Evolutionary conservation across 2,329 filamentous ascomycete genomes (phyloP), one percentile per base, ranked within the genome.

Genomic region (Trichoderma atrobrunneum): DNA sequence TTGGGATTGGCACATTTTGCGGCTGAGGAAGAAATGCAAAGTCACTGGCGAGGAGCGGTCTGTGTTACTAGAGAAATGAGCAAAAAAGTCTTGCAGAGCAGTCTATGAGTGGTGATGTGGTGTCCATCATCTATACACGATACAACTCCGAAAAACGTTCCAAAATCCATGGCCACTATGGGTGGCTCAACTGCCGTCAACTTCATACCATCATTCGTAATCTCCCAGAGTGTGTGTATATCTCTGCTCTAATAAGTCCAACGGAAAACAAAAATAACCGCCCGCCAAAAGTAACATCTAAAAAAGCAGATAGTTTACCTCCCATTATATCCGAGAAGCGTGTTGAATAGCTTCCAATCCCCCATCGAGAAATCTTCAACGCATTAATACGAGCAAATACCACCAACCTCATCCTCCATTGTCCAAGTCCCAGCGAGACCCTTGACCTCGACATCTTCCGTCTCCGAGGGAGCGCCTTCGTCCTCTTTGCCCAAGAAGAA

Each of bases 371-470:
- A 24, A 3, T 10, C 43, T 7, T 3, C 3, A 16, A 4, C 24
- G 0, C 10, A 12, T 70, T 48, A 89, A 73, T 87, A 88, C 71
- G 84, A 83, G 76, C 88, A 90, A 36, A 90, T 87, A 0, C 89
- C 89, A 6, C 89, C 94, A 66, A 90, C 90, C 74, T 89, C 88
- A 72, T 97, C 93, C 77, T 97, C 93, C 78, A 96, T 91, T n/a
- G 90, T 92, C 95, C 95, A 98, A 0, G 90, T 91, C 2, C 93
- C 93, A 7, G 94, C 94, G 67, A 98, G 83, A 0, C 95, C 95
- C 70, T 83, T 84, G 26, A 90, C 82, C 72, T 86, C 84, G 1
- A 87, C 85, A 72, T 85, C 85, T 60, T 82, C 81, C 43, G 78
- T 82, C 18, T 82, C 81, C 36, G 81, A 76, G 39, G 78, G 78